phyloP scores from a whole-genome alignment of 1,139 yeast species.

The Spathaspora sp. region DNA sequence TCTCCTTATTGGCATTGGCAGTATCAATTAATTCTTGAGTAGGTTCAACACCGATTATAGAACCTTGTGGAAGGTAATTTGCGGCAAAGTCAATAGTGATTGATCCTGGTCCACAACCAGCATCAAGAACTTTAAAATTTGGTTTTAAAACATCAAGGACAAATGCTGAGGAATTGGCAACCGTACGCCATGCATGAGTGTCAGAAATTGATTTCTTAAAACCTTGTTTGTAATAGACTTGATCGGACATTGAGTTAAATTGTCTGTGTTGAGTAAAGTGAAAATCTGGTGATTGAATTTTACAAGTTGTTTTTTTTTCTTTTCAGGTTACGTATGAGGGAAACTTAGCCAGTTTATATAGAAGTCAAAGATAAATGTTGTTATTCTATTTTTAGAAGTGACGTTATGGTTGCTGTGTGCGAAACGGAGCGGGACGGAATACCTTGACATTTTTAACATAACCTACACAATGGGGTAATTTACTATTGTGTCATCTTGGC shows the following conservation, averaged over 20 bases:
- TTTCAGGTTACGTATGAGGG: no score
- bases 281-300: not conserved
- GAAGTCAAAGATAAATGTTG: no score
- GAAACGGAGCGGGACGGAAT: no score
- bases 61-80: constrained; percentile 24
- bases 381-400: no score
- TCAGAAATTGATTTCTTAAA: constrained; percentile 21
- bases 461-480: no score
- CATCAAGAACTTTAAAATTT: constrained; percentile 31
- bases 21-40: constrained; percentile 27
- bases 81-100: constrained; percentile 36
- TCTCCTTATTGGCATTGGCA: constrained; percentile 21
- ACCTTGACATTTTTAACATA: no score
- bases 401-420: no score
- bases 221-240: constrained; percentile 26
- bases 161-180: constrained; percentile 27
- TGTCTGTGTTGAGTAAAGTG: not conserved
- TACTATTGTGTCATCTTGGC: no score
- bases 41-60: constrained; percentile 35
- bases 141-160: constrained; percentile 28
- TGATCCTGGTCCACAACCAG: constrained; percentile 46
- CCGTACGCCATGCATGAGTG: constrained; percentile 38
- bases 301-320: no score
- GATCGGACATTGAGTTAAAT: constrained; percentile 11
- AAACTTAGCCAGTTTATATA: no score